Conservation (phyloP, 306 rosid species). For the Hylodesmum podocarpum region DNA sequence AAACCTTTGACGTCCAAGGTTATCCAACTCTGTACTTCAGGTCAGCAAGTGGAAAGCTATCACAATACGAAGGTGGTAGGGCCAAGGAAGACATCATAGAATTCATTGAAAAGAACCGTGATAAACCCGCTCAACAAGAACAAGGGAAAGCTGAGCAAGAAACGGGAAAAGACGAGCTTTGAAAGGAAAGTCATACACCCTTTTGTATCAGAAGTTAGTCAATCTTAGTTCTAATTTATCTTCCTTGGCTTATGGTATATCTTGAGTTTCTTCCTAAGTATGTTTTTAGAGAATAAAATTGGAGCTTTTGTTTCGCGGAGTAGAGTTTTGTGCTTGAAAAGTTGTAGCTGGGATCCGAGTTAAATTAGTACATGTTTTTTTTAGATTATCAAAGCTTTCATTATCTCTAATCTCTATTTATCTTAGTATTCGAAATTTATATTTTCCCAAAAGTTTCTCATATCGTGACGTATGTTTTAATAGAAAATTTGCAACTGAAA, state of each 20-base stretch:
- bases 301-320: conserved; percentile 39
- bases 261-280: not conserved
- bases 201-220: conserved; percentile 28
- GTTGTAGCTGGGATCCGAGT: conserved; percentile 16
- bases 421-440: too few species aligned
- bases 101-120: conserved; percentile 76
- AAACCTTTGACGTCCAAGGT: conserved; percentile 68
- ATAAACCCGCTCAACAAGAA: conserved; percentile 45
- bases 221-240: conserved; percentile 33
- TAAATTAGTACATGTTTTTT: conserved; percentile 7
- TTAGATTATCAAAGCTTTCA: not conserved
- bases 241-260: conserved; percentile 7
- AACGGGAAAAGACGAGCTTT: conserved; percentile 78
- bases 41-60: conserved; percentile 70
- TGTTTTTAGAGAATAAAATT: conserved; percentile 39
- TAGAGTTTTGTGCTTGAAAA: conserved; percentile 35
- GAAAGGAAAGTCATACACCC: conserved; percentile 46
- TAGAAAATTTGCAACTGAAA: not conserved
- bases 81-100: conserved; percentile 71
- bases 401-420: not conserved
- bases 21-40: conserved; percentile 81
- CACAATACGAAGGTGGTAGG: conserved; percentile 57
- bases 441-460: too few species aligned
- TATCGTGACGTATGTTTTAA: not conserved
- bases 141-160: conserved; percentile 43